A percentile compares a stretch with the other conserved stretches of the same genome.
Evolutionary conservation across 805 yeast species (phyloP).

Genomic region (Wickerhamomyces xylosicus): DNA sequence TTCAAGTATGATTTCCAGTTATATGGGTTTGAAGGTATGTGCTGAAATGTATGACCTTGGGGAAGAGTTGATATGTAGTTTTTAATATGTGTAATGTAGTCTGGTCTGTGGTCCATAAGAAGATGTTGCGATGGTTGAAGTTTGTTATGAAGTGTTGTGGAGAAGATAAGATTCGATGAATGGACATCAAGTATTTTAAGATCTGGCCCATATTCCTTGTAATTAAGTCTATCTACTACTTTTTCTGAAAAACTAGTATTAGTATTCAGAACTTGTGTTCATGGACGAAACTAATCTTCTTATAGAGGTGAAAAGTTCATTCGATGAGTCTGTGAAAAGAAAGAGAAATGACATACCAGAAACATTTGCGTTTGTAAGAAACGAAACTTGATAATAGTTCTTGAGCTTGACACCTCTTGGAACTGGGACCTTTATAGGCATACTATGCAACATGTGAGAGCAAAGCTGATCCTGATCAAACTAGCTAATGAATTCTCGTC

Average conservation of each 20-base stretch:
- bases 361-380: slow-evolving; percentile 3
- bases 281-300: too few relatives aligned
- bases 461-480: too few relatives aligned
- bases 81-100: slow-evolving; percentile 15
- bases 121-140: slow-evolving; percentile 56
- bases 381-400: slow-evolving; percentile 6
- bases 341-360: slow-evolving; percentile 3
- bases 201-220: slow-evolving; percentile 21
- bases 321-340: not conserved
- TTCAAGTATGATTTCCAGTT: slow-evolving; percentile 53
- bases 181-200: slow-evolving; percentile 50
- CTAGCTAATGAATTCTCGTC: too few relatives aligned
- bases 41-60: slow-evolving; percentile 14
- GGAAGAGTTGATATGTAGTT: slow-evolving; percentile 2
- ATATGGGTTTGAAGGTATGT: slow-evolving; percentile 42
- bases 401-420: slow-evolving; percentile 1
- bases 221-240: slow-evolving; percentile 33
- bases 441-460: not conserved
- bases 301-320: too few relatives aligned
- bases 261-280: too few relatives aligned
- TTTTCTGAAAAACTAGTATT: not conserved
- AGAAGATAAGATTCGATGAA: slow-evolving; percentile 49
- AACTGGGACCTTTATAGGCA: not conserved
- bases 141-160: slow-evolving; percentile 49
- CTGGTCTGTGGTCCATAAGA: slow-evolving; percentile 42